A percentile compares a stretch with the other conserved stretches of the same genome.
phyloP scores from a whole-genome alignment of 352 stramenopile genomes.

The Thraustochytrium striatum region DNA sequence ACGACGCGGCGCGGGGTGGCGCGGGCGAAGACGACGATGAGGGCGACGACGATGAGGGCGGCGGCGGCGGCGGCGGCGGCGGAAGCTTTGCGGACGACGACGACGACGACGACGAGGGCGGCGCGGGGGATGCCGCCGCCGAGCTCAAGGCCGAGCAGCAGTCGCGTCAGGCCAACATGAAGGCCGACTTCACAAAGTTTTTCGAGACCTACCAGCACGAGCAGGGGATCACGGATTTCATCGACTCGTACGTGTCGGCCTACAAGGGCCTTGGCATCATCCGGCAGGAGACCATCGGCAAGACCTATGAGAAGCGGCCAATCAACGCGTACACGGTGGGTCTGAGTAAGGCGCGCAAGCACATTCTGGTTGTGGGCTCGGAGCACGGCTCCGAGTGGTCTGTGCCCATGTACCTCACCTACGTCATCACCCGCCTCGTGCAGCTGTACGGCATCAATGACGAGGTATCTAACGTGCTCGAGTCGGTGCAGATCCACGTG shows the following conservation, averaged over 20 bases:
- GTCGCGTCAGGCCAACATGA: constrained; percentile 22
- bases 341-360: not conserved
- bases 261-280: constrained; percentile 21
- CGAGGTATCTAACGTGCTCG: constrained; percentile 20
- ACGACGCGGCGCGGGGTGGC: not conserved
- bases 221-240: not conserved
- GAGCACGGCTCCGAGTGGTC: constrained; percentile 37
- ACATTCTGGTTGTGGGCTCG: constrained; percentile 26
- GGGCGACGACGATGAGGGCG: not conserved
- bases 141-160: constrained; percentile 1
- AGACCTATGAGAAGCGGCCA: constrained; percentile 29
- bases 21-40: constrained; percentile 8
- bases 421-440: constrained; percentile 14
- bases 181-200: constrained; percentile 16
- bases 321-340: constrained; percentile 1
- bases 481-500: constrained; percentile 14
- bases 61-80: not conserved
- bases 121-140: not conserved
- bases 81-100: not conserved
- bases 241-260: constrained; percentile 15
- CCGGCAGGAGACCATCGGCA: constrained; percentile 1
- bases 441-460: constrained; percentile 42
- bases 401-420: constrained; percentile 38
- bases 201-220: constrained; percentile 8
- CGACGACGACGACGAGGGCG: constrained; percentile 2